These are phyloP conservation scores for Cercophora sp. DNA, from an alignment of 495 filamentous ascomycete genomes.

Conservation along the genomic window DNA sequence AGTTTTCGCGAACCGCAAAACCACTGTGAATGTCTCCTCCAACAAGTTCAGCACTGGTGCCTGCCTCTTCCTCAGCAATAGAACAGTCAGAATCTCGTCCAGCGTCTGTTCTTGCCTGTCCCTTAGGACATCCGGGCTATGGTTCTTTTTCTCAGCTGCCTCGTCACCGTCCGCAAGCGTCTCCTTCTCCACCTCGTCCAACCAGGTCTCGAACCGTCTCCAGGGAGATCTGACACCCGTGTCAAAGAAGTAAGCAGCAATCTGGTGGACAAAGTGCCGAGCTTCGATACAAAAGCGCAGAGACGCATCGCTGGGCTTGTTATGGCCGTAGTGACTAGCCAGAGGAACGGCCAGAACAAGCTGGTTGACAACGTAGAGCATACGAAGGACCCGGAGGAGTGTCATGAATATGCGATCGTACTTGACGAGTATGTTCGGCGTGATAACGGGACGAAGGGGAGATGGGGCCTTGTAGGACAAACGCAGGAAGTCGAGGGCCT, in stretches of 20 bases:
- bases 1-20: slow-evolving; percentile 61
- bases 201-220: slow-evolving; percentile 60
- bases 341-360: slow-evolving; percentile 54
- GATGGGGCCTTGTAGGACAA: slow-evolving; percentile 78
- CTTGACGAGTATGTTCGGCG: slow-evolving; percentile 58
- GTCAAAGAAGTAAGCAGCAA: slow-evolving; percentile 73
- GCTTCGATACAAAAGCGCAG: slow-evolving; percentile 69
- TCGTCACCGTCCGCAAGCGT: slow-evolving; percentile 22
- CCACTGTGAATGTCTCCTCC: slow-evolving; percentile 69
- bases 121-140: slow-evolving; percentile 60
- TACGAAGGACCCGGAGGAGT: slow-evolving; percentile 70
- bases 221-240: slow-evolving; percentile 68
- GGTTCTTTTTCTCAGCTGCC: slow-evolving; percentile 13
- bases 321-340: neutral
- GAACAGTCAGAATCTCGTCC: slow-evolving; percentile 69
- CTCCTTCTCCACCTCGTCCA: slow-evolving; percentile 59
- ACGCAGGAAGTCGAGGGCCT: slow-evolving; percentile 86
- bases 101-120: slow-evolving; percentile 73
- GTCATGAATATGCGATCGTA: slow-evolving; percentile 83
- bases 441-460: slow-evolving; percentile 70
- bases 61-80: slow-evolving; percentile 68
- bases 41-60: slow-evolving; percentile 66
- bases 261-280: slow-evolving; percentile 66
- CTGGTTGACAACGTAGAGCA: slow-evolving; percentile 72
- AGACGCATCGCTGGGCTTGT: slow-evolving; percentile 37